Evolutionary conservation across 345 rosid genomes (phyloP), one percentile per base, ranked within the genome.

Genomic region (Citropsis articulata): DNA sequence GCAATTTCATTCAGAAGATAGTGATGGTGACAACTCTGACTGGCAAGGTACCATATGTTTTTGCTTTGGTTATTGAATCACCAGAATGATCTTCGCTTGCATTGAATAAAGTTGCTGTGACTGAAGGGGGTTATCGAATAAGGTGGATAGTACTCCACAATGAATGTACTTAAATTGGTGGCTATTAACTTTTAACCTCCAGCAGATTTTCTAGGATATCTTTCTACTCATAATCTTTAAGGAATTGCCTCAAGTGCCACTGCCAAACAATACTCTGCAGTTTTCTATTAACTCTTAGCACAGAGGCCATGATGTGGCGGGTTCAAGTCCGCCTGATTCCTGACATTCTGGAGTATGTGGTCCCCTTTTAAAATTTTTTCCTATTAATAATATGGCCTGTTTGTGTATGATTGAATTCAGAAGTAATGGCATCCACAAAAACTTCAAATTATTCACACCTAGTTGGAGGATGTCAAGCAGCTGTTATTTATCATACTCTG

Each of bases 21-120:
- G 87, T 30, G 92, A 88, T 71, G 87, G 77, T 77, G 81, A 86
- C 82, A 75, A 79, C 83, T 85, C 90, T 80, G 90, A 88, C 74
- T 83, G 85, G 87, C 88, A 86, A 89, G 97, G 98, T 92, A 79
- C 61, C 27, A n/a, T 75, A n/a, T 80, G 55, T 48, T 70, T 71
- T 22, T 69, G 45, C 71, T 55, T 78, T 5, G n/a, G 61, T 50
- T 72, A 18, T 42, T 31, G 21, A 74, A 59, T 38, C 16, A 36
- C 21, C 40, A 6, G 40, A 61, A 28, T 55, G 63, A 27, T 40
- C 36, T 66, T 60, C 25, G 71, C 63, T 33, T 67, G 18, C 42
- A 36, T 21, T 48, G 24, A 56, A 22, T 53, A 70, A 65, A 70
- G 61, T 48, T 69, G 27, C 33, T 35, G 71, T 63, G 75, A 67